Evolutionary conservation across 2,329 filamentous ascomycete species (phyloP), one percentile per base, ranked within the genome.

Genomic region (Erysiphe neolycopersici): DNA sequence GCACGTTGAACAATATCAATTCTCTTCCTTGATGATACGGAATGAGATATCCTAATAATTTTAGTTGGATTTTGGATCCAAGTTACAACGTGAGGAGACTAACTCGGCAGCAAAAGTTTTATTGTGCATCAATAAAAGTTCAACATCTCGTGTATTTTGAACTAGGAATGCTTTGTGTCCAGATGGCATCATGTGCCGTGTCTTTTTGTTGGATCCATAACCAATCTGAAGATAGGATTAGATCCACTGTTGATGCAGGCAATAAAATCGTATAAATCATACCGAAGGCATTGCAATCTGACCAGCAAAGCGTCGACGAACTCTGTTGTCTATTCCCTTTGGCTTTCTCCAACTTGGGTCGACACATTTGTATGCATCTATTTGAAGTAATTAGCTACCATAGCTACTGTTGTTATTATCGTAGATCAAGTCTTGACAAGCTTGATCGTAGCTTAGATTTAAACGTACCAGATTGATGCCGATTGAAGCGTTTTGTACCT

Each of bases 111-210:
- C 89, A 69, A 82, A 94, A 66, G 84, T 92, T 64, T 79, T 79
- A 82, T 95, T 95, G 80, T 98, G 89, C 89, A 98, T 98, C 59
- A 98, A 73, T 61, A 98, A 78, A 51, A 98, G 79, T 67, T 98
- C 87, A 61, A 98, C 78, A 58, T 98, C 89, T 64, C 78, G 74
- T 66, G 74, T 66, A 75, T 98, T 98, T 78, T 79, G 83, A 69
- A 98, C 89, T 62, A 95, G 76, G 80, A 98, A 98, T 54, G 87
- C 82, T 78, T 94, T 95, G 80, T 95, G 87, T 69, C 89, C 89
- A 59, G 84, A 93, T 63, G 89, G 89, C 73, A 84, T 92, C 78
- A 95, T 78, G 75, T 91, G 87, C 62, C 82, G 78, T 63, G 89
- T 98, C 77, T 95, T 95, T 76, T 83, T 92, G 82, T 95, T 95